Evolutionary conservation across 1,284 basidiomycete species (phyloP).

Genomic region (Sphaerobolus stellatus): DNA sequence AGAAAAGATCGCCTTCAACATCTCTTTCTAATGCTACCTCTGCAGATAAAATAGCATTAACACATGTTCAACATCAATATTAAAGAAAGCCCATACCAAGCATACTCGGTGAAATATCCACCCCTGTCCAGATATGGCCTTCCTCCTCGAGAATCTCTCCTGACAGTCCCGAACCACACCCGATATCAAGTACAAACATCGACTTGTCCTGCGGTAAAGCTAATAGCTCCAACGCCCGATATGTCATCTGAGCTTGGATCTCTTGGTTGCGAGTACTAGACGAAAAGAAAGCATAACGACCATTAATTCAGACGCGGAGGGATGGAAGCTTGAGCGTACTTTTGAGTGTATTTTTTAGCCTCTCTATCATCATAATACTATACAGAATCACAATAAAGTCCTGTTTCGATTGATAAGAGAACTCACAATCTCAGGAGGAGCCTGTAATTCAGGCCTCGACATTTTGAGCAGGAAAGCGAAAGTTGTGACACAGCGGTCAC

Average conservation of each 20-base stretch:
- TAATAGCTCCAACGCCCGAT: slow-evolving; percentile 90
- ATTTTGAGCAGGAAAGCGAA: no score
- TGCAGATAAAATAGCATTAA: slow-evolving; percentile 31
- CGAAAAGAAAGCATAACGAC: not conserved
- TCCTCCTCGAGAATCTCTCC: slow-evolving; percentile 96
- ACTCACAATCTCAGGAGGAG: slow-evolving; percentile 93
- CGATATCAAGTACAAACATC: slow-evolving; percentile 90
- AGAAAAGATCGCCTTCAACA: slow-evolving; percentile 89
- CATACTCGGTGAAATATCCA: slow-evolving; percentile 97
- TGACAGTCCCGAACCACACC: slow-evolving; percentile 96
- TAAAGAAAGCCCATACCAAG: slow-evolving; percentile 58
- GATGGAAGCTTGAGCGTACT: slow-evolving; percentile 62
- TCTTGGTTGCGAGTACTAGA: slow-evolving; percentile 90
- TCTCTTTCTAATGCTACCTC: slow-evolving; percentile 94
- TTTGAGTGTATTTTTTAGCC: slow-evolving; percentile 95
- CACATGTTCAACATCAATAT: not conserved
- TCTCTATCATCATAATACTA: slow-evolving; percentile 97
- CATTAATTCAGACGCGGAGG: not conserved
- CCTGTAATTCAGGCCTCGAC: slow-evolving; percentile 94
- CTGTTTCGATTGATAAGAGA: not conserved
- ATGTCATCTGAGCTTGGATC: slow-evolving; percentile 98
- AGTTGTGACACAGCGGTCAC: no score
- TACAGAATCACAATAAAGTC: slow-evolving; percentile 14
- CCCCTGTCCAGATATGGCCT: slow-evolving; percentile 92
- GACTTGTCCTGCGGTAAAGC: slow-evolving; percentile 77